Evolutionary conservation across 1,284 basidiomycete genomes (phyloP).

Genomic region (Ganoderma lingzhi): DNA sequence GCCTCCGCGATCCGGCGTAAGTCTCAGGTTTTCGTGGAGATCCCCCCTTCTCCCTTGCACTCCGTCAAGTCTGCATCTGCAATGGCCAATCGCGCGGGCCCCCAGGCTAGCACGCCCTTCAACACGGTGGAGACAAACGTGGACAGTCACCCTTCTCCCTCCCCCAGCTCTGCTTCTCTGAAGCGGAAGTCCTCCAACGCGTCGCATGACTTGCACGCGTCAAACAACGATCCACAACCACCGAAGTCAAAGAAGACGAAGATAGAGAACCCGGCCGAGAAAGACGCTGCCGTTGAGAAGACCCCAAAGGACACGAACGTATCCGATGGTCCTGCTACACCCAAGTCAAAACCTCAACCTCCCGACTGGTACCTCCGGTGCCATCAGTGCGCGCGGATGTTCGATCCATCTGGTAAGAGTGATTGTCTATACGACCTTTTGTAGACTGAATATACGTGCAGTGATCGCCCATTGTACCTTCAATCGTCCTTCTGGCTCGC

Average conservation of each 20-base stretch:
- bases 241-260: conserved; percentile 46
- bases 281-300: conserved; percentile 15
- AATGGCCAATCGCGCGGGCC: conserved; percentile 11
- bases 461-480: conserved; percentile 61
- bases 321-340: conserved; percentile 19
- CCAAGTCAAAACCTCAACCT: conserved; percentile 41
- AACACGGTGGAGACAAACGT: conserved; percentile 41
- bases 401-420: conserved; percentile 55
- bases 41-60: conserved; percentile 57
- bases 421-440: neutral
- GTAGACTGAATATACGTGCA: conserved; percentile 34
- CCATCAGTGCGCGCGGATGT: conserved; percentile 75
- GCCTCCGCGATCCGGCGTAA: conserved; percentile 41
- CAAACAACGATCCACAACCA: conserved; percentile 25
- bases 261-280: conserved; percentile 22
- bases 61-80: conserved; percentile 17
- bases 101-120: conserved; percentile 59
- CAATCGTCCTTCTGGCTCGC: conserved; percentile 43
- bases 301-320: conserved; percentile 14
- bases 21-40: conserved; percentile 64
- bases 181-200: conserved; percentile 42
- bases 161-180: conserved; percentile 18
- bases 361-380: conserved; percentile 57
- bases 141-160: conserved; percentile 26
- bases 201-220: conserved; percentile 14